Percentiles rank a stretch among this genome's conserved stretches.
These are phyloP conservation scores for Plasmodium reichenowi DNA, from an alignment of 169 alveolate species.

Conservation along the genomic window DNA sequence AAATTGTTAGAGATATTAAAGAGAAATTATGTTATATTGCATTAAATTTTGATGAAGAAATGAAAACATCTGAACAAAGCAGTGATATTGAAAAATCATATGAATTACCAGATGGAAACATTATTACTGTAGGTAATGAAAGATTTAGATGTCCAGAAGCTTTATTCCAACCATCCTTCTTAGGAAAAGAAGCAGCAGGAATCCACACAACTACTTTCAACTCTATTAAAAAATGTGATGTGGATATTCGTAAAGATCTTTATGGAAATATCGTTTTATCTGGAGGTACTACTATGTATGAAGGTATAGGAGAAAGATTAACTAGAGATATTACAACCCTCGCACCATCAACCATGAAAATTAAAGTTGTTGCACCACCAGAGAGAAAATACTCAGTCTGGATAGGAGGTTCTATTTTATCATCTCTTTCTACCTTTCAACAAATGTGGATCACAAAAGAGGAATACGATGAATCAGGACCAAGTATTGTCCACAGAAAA, in stretches of 20 bases:
- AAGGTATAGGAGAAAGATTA: slow-evolving; percentile 97
- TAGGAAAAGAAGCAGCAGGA: slow-evolving; percentile 97
- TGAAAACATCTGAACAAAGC: slow-evolving; percentile 90
- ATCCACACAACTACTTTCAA: slow-evolving; percentile 92
- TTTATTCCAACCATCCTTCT: slow-evolving; percentile 95
- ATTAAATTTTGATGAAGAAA: slow-evolving; percentile 95
- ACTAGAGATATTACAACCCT: slow-evolving; percentile 96
- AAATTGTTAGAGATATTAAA: slow-evolving; percentile 98
- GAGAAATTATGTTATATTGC: slow-evolving; percentile 98
- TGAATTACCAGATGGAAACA: slow-evolving; percentile 98
- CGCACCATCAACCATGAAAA: slow-evolving; percentile 97
- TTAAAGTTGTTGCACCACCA: slow-evolving; percentile 99
- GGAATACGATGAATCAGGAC: slow-evolving; percentile 99
- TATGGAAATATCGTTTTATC: slow-evolving; percentile 96
- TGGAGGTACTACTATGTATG: slow-evolving; percentile 98
- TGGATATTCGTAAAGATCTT: slow-evolving; percentile 96
- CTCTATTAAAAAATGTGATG: slow-evolving; percentile 95
- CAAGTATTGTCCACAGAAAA: slow-evolving; percentile 98
- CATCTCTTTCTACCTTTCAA: slow-evolving; percentile 97
- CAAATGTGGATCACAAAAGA: slow-evolving; percentile 98
- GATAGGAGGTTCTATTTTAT: slow-evolving; percentile 98
- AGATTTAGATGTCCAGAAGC: slow-evolving; percentile 99
- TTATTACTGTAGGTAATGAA: slow-evolving; percentile 95
- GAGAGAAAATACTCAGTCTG: slow-evolving; percentile 98
- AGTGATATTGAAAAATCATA: slow-evolving; percentile 93